These are phyloP conservation scores for Cercospora sp. DNA, from an alignment of 2,329 filamentous ascomycete genomes.

Conservation along the genomic window DNA sequence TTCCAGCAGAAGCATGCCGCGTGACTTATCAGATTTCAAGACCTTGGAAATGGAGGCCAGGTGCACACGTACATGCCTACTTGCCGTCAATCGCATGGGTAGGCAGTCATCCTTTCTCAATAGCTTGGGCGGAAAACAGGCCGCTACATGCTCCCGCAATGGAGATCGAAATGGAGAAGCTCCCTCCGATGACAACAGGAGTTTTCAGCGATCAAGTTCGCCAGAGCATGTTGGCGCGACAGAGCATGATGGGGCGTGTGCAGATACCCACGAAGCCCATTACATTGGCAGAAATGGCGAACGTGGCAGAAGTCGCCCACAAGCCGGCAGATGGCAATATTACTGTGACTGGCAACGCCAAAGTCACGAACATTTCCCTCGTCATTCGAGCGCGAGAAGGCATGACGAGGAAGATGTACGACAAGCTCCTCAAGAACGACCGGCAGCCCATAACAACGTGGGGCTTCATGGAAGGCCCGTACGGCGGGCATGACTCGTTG, in stretches of 20 bases:
- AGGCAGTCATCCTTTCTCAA: slow-evolving; percentile 53
- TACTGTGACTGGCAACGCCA: slow-evolving; percentile 33
- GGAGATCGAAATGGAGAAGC: slow-evolving; percentile 40
- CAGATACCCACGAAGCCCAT: slow-evolving; percentile 18
- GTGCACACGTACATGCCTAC: slow-evolving; percentile 62
- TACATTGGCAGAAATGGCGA: slow-evolving; percentile 21
- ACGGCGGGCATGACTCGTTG: slow-evolving; percentile 69
- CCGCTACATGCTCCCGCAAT: slow-evolving; percentile 38
- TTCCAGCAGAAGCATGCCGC: slow-evolving; percentile 60
- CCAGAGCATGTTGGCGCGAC: slow-evolving; percentile 15
- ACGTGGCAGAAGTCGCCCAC: slow-evolving; percentile 23
- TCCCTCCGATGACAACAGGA: slow-evolving; percentile 24
- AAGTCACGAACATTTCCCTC: slow-evolving; percentile 61
- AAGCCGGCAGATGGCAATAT: slow-evolving; percentile 24
- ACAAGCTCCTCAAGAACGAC: slow-evolving; percentile 62
- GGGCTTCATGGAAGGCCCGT: slow-evolving; percentile 74
- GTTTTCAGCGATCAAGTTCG: slow-evolving; percentile 14
- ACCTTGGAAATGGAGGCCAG: slow-evolving; percentile 55
- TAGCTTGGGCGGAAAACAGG: slow-evolving; percentile 55
- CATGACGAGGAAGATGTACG: slow-evolving; percentile 69
- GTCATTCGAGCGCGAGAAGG: slow-evolving; percentile 73
- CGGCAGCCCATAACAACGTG: slow-evolving; percentile 63
- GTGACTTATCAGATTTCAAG: slow-evolving; percentile 61
- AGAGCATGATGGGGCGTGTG: slow-evolving; percentile 12
- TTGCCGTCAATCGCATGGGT: slow-evolving; percentile 51